phyloP scores from a whole-genome alignment of 139 green algal species.

The Ulvella scutata region DNA sequence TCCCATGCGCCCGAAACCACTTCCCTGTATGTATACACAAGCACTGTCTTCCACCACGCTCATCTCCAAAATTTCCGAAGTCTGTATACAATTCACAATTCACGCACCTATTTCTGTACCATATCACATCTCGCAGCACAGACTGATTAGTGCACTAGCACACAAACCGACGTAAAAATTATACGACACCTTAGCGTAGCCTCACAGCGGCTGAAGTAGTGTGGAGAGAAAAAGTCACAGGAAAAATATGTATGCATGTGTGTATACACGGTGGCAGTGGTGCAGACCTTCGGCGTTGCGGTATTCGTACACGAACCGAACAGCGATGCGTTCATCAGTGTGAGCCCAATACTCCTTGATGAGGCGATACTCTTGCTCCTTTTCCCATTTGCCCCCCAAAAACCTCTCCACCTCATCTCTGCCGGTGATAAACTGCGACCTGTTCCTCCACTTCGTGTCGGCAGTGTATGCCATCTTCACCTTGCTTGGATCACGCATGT shows the following conservation, averaged over 20 bases:
- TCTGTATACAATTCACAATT: constrained; percentile 3
- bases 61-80: too few relatives aligned
- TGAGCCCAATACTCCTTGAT: constrained; percentile 38
- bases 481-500: constrained; percentile 23
- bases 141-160: too few relatives aligned
- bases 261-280: too few relatives aligned
- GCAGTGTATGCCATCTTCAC: constrained; percentile 31
- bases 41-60: too few relatives aligned
- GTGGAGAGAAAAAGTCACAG: too few relatives aligned
- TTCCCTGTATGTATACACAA: too few relatives aligned
- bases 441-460: constrained; percentile 44
- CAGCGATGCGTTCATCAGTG: constrained; percentile 32
- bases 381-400: constrained; percentile 34
- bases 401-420: constrained; percentile 27
- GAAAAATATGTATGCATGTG: too few relatives aligned
- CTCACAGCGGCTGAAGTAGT: too few relatives aligned
- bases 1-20: constrained; percentile 39
- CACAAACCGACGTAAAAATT: too few relatives aligned
- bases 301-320: constrained; percentile 50
- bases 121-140: too few relatives aligned
- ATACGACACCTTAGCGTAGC: too few relatives aligned
- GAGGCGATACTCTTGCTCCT: constrained; percentile 40
- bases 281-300: too few relatives aligned
- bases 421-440: constrained; percentile 33
- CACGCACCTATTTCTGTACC: neutral